These are phyloP conservation scores for Madurella fahalii DNA, from an alignment of 2,329 filamentous ascomycete species.

Conservation along the genomic window DNA sequence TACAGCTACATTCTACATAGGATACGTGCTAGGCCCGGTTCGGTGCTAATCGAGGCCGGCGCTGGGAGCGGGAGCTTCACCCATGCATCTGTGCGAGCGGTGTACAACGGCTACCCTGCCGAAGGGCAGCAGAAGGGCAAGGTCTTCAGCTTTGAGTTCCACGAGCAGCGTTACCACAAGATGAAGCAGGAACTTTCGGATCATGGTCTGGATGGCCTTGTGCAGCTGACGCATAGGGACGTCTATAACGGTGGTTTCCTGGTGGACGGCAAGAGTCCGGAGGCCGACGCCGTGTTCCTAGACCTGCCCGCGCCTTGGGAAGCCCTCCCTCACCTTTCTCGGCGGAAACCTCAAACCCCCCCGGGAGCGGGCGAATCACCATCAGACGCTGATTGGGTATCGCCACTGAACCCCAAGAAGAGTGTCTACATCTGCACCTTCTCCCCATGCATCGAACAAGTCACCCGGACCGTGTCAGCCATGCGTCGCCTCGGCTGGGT, in stretches of 20 bases:
- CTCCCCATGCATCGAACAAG: slow-evolving; percentile 95
- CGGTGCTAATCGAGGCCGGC: slow-evolving; percentile 72
- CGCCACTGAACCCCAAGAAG: slow-evolving; percentile 65
- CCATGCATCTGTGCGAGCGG: slow-evolving; percentile 70
- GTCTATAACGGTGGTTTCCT: slow-evolving; percentile 74
- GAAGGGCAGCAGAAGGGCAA: slow-evolving; percentile 52
- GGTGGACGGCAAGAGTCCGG: slow-evolving; percentile 54
- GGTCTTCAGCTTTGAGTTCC: slow-evolving; percentile 81
- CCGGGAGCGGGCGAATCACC: slow-evolving; percentile 20
- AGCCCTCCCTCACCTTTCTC: slow-evolving; percentile 70
- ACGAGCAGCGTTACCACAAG: slow-evolving; percentile 66
- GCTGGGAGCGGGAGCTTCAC: slow-evolving; percentile 82
- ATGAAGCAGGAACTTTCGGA: slow-evolving; percentile 65
- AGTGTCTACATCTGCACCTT: slow-evolving; percentile 86
- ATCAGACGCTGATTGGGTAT: slow-evolving; percentile 42
- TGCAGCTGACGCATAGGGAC: slow-evolving; percentile 72
- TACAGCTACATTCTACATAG: slow-evolving; percentile 81
- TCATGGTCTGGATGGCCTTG: slow-evolving; percentile 62
- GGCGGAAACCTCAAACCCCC: slow-evolving; percentile 38
- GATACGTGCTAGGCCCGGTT: slow-evolving; percentile 68
- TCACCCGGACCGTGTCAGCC: slow-evolving; percentile 75
- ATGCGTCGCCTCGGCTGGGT: slow-evolving; percentile 83
- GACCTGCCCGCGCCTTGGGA: slow-evolving; percentile 80
- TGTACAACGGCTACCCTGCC: slow-evolving; percentile 68
- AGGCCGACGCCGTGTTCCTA: slow-evolving; percentile 69